Base-by-base conservation (phyloP, 306 rosid genomes). In the Prunus persica region DNA sequence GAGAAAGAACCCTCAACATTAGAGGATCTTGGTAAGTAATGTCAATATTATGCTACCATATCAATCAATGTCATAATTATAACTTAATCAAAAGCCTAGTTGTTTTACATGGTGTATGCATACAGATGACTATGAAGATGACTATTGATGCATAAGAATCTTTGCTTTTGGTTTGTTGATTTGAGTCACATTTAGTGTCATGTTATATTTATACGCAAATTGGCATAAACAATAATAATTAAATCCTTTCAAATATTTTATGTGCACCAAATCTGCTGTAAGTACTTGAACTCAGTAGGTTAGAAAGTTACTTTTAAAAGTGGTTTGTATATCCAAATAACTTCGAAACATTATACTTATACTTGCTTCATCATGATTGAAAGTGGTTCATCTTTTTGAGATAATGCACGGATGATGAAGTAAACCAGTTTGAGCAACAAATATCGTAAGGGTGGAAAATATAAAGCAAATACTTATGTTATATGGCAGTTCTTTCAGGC, bases 1-100 rank as follows among this genome's bases (percentile, higher is more conserved):
- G 90, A 78, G 80, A 91, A 78, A 78, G 92, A 85, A 74, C 93
- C 88, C 56, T 95, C 98, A 15, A 85, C 86, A 24, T 78, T 95
- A 71, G 98, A 92, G 84, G 96, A 95, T 84, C 95, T 95, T 65
- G 96, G 98, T 95, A 87, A 73, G 14, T 38, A n/a, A 56, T 50
- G 9, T 65, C 64, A 30, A 7, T 30, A 47, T 63, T 24, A 30
- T 77, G 67, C 74, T 64, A 67, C 70, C 24, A 22, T 72, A 12
- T 62, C n/a, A 9, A 60, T n/a, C n/a, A 61, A 7, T 66, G 50
- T 67, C 19, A 4, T n/a, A 51, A 30, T 47, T 19, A 9, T n/a
- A 15, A 72, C 8, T 8, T 2, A 32, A 6, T 18, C 7, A 4
- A 10, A 41, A 6, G 20, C 71, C 25, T 58, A 19, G 22, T n/a